A percentile compares a stretch with the other conserved stretches of the same genome.
These are phyloP conservation scores for Jacaranda copaia DNA, from an alignment of 257 asterid species.

Conservation along the genomic window DNA sequence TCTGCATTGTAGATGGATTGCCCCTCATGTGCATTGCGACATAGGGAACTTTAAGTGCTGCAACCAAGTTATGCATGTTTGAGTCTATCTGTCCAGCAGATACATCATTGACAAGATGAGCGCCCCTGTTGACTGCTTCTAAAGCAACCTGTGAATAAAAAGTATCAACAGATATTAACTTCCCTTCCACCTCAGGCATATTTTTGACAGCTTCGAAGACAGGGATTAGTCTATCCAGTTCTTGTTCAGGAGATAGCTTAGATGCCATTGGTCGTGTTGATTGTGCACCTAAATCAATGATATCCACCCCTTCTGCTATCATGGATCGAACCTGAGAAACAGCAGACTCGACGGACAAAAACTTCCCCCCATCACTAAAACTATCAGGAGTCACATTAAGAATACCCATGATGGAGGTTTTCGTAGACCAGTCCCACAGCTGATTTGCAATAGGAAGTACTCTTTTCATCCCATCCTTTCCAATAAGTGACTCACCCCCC, in stretches of 20 bases:
- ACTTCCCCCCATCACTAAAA: conserved; percentile 93
- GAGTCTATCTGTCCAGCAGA: conserved; percentile 78
- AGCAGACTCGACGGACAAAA: conserved; percentile 60
- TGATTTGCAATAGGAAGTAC: conserved; percentile 73
- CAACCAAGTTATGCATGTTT: conserved; percentile 59
- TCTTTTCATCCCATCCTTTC: conserved; percentile 81
- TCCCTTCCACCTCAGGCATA: conserved; percentile 85
- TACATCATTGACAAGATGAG: conserved; percentile 79
- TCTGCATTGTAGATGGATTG: conserved; percentile 88
- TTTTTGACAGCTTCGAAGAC: conserved; percentile 68
- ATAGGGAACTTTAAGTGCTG: conserved; percentile 72
- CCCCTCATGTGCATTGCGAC: conserved; percentile 94
- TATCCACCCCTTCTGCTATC: conserved; percentile 80
- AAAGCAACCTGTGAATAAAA: conserved; percentile 79
- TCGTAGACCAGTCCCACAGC: conserved; percentile 75
- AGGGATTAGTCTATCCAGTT: conserved; percentile 79
- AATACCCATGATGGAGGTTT: conserved; percentile 82
- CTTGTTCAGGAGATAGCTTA: conserved; percentile 76
- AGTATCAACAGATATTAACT: conserved; percentile 81
- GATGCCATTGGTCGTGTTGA: conserved; percentile 92
- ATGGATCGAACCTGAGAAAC: conserved; percentile 66
- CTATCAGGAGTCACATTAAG: conserved; percentile 93
- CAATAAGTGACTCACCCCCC: conserved; percentile 79
- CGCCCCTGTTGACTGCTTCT: conserved; percentile 80
- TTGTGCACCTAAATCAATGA: conserved; percentile 93